Evolutionary conservation across 2,329 filamentous ascomycete genomes (phyloP), one percentile per base, ranked within the genome.

Genomic region (Elsinoe ampelina): DNA sequence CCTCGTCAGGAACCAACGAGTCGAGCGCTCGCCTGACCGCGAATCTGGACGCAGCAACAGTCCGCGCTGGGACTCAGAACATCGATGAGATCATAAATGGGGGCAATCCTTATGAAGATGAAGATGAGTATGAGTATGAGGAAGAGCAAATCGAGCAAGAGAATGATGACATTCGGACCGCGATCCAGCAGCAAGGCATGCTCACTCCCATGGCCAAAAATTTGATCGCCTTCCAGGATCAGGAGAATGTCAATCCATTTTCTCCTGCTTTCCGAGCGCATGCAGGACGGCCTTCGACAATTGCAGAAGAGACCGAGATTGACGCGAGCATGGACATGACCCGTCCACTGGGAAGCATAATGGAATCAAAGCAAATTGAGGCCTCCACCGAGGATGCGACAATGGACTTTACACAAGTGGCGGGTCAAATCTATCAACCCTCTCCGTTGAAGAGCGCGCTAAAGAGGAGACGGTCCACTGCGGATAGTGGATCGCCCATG

Each of bases 301-400:
- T 63, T 19, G 47, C 50, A n/a, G 61, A 60, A 22, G 69, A 69
- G 58, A 71, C 75, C 54, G 66, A 76, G 20, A 67, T 72, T 4
- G 76, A 60, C 19, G 84, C 95, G 77, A 93, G 89, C 19, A 96
- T 97, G 92, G 92, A 97, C 64, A 88, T 96, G 6, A 96, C 92
- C 1, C 83, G 82, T 56, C 88, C 83, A 7, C 77, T 95, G 55
- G 92, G 92, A 7, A 81, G 85, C 2, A 96, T 97, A 55, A 71
- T 95, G 17, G 73, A 19, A 11, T 58, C 57, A 34, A 56, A n/a
- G 56, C 35, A 78, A 4, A 76, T 71, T 32, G 64, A 70, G 51
- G 55, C 62, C 42, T 45, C 45, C 35, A 50, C 60, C 65, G 51
- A 66, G 6, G 76, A 78, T 57, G 73, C 73, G 60, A 78, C 74